phyloP scores from a whole-genome alignment of 306 rosid genomes.

The Carpinus viminea region DNA sequence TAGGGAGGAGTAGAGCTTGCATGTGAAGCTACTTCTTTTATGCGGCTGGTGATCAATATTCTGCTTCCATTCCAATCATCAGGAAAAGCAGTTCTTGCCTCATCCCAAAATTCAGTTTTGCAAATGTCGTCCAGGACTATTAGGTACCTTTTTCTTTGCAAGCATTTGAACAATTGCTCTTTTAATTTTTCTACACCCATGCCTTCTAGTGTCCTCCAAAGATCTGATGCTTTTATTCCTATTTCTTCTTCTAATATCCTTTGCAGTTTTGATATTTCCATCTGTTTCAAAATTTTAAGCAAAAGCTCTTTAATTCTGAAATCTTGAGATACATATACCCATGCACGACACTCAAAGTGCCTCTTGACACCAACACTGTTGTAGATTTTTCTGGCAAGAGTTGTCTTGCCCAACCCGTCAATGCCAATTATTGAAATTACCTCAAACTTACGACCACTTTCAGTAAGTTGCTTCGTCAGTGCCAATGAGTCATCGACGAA shows the following conservation, averaged over 20 bases:
- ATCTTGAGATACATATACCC: too few species aligned
- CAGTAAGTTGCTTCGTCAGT: too few species aligned
- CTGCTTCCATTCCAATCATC: too few species aligned
- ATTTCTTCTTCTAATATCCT: too few species aligned
- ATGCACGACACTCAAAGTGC: too few species aligned
- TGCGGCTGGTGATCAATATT: constrained; percentile 25
- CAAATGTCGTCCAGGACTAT: neutral
- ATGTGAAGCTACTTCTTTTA: constrained; percentile 26
- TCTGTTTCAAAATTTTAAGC: neutral
- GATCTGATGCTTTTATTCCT: too few species aligned
- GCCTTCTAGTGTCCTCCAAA: too few species aligned
- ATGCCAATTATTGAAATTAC: neutral
- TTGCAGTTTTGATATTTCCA: neutral
- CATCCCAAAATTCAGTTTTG: too few species aligned
- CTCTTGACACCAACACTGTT: too few species aligned
- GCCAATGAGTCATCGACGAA: neutral
- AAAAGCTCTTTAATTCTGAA: too few species aligned
- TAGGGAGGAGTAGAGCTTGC: neutral
- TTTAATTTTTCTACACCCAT: too few species aligned
- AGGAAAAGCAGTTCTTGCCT: too few species aligned
- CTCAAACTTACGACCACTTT: rapidly evolving
- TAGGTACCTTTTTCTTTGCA: neutral
- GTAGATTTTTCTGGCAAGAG: neutral
- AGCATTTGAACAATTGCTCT: neutral
- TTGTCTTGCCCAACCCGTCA: neutral